Evolutionary conservation across 2,329 filamentous ascomycete species (phyloP).

Genomic region (Arthrobotrys pseudoclavata): DNA sequence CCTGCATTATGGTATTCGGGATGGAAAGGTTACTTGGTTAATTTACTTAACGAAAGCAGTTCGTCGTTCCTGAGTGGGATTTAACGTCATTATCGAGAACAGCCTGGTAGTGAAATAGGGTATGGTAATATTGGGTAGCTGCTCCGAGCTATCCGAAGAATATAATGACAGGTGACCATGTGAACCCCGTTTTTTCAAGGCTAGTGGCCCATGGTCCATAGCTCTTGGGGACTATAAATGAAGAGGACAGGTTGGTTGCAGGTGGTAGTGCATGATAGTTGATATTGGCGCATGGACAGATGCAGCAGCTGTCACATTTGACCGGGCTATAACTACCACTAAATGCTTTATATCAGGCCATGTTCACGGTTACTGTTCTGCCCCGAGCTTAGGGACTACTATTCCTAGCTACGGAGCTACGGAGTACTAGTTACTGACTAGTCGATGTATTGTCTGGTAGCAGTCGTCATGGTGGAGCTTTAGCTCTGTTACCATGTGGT

Average conservation of each 20-base stretch:
- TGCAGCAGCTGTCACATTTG: constrained; percentile 10
- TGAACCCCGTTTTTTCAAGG: not conserved
- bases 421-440: not conserved
- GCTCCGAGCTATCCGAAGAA: constrained; percentile 17
- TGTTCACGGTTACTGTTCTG: not conserved
- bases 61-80: not conserved
- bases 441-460: not conserved
- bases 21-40: constrained; percentile 3
- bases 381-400: not conserved
- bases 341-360: constrained; percentile 14
- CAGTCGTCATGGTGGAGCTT: not conserved
- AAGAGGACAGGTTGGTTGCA: constrained; percentile 3
- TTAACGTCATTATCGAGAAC: constrained; percentile 21
- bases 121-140: not conserved
- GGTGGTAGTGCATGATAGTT: not conserved
- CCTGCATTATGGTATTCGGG: constrained; percentile 18
- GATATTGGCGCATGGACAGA: constrained; percentile 12
- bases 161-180: constrained; percentile 4
- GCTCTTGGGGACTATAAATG: not conserved
- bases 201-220: not conserved
- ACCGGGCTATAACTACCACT: not conserved
- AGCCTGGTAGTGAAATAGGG: not conserved
- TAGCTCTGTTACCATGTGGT: not conserved
- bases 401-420: not conserved
- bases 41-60: not conserved